Evolutionary conservation across 1,139 yeast genomes (phyloP).

Genomic region (Groenewaldozyma auringiensis): DNA sequence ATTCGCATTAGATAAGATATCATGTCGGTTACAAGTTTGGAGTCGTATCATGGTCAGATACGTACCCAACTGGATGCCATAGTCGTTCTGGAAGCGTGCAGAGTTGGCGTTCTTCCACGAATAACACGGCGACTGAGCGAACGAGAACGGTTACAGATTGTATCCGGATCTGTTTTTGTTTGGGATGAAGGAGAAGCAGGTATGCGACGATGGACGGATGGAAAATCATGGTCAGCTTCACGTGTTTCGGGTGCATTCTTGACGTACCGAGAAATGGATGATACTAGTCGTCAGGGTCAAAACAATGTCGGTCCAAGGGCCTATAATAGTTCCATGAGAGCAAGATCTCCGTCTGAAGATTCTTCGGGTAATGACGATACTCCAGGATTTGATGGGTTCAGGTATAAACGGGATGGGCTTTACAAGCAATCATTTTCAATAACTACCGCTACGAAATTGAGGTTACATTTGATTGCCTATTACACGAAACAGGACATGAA

Average conservation of each 20-base stretch:
- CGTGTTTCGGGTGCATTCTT: constrained; percentile 51
- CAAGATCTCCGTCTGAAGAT: not conserved
- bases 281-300: not conserved
- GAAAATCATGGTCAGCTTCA: constrained; percentile 55
- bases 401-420: constrained; percentile 42
- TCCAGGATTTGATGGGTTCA: constrained; percentile 19
- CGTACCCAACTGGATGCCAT: constrained; percentile 48
- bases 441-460: constrained; percentile 42
- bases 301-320: not conserved
- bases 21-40: constrained; percentile 27
- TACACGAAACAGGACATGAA: constrained; percentile 32
- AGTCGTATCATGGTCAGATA: constrained; percentile 48
- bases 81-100: constrained; percentile 47
- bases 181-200: constrained; percentile 57
- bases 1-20: not conserved
- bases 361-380: not conserved
- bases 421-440: constrained; percentile 53
- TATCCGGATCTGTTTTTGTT: constrained; percentile 45
- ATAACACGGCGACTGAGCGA: constrained; percentile 45
- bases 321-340: not conserved
- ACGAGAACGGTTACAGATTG: constrained; percentile 42
- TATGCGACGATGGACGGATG: constrained; percentile 62
- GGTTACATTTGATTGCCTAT: constrained; percentile 51
- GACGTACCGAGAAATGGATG: constrained; percentile 47
- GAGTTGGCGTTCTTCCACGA: constrained; percentile 42